These are phyloP conservation scores for Byssoonygena ceratinophila DNA, from an alignment of 2,329 filamentous ascomycete species.

Conservation along the genomic window DNA sequence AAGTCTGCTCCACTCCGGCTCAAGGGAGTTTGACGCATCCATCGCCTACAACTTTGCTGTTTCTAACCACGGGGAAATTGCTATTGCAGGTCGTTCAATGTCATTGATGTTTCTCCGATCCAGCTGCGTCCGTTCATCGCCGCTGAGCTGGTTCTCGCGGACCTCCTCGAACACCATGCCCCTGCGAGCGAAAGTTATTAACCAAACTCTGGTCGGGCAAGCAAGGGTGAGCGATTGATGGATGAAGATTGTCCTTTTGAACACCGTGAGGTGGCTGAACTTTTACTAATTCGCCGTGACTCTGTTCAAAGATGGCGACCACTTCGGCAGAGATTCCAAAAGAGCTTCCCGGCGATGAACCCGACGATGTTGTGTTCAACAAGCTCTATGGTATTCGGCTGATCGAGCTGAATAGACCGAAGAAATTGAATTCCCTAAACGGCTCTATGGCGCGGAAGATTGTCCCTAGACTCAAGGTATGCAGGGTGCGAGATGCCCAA, in stretches of 20 bases:
- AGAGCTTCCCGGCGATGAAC: constrained; percentile 57
- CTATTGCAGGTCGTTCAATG: neutral
- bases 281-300: no score
- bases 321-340: constrained; percentile 31
- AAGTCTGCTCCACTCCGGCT: neutral
- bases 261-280: neutral
- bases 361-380: constrained; percentile 87
- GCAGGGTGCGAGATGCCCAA: neutral
- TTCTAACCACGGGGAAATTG: neutral
- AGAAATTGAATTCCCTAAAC: constrained; percentile 85
- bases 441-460: constrained; percentile 95
- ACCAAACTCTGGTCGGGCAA: constrained; percentile 45
- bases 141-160: constrained; percentile 41
- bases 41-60: neutral
- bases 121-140: constrained; percentile 29
- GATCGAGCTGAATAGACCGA: constrained; percentile 85
- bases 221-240: constrained; percentile 40
- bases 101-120: constrained; percentile 37
- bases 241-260: neutral
- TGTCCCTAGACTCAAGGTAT: constrained; percentile 61
- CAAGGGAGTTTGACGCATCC: neutral
- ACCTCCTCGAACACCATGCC: constrained; percentile 53
- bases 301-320: constrained; percentile 37
- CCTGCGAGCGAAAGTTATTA: constrained; percentile 63
- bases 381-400: constrained; percentile 80